Conservation (phyloP, 345 rosid species). For the Aquilaria sinensis region DNA sequence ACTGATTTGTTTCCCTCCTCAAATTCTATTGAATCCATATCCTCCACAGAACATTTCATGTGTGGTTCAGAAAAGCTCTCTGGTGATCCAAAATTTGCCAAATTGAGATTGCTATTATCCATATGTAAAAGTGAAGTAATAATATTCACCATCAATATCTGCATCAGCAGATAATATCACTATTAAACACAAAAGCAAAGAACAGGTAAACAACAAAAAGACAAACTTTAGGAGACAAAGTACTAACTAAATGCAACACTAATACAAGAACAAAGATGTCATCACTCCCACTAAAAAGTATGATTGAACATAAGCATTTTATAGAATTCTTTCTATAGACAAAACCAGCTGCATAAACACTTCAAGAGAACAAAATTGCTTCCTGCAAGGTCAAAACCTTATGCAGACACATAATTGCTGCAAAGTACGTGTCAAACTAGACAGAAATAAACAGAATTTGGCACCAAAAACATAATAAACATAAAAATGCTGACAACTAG, state of each 20-base stretch:
- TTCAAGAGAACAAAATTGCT: too few relatives aligned
- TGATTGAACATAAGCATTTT: too few relatives aligned
- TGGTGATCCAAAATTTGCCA: constrained; percentile 45
- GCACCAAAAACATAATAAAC: too few relatives aligned
- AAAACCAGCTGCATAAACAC: too few relatives aligned
- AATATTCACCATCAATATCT: constrained; percentile 90
- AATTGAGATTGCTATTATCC: constrained; percentile 69
- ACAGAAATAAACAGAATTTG: too few relatives aligned
- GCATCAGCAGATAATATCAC: constrained; percentile 36
- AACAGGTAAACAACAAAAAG: constrained; percentile 3
- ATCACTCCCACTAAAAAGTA: too few relatives aligned
- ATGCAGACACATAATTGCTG: too few relatives aligned
- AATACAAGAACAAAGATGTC: too few relatives aligned
- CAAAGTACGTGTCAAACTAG: too few relatives aligned
- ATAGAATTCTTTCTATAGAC: too few relatives aligned
- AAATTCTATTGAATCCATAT: constrained; percentile 29
- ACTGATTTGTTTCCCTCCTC: constrained; percentile 70
- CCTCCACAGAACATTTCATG: constrained; percentile 35
- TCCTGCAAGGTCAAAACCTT: too few relatives aligned
- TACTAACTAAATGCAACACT: constrained; percentile 2
- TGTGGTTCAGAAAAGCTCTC: constrained; percentile 40
- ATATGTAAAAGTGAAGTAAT: constrained; percentile 80
- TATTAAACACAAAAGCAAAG: constrained; percentile 14
- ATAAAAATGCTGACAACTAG: too few relatives aligned
- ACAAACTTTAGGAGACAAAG: background rate